phyloP scores from a whole-genome alignment of 495 filamentous ascomycete species.

The Talaromyces nanjingensis region DNA sequence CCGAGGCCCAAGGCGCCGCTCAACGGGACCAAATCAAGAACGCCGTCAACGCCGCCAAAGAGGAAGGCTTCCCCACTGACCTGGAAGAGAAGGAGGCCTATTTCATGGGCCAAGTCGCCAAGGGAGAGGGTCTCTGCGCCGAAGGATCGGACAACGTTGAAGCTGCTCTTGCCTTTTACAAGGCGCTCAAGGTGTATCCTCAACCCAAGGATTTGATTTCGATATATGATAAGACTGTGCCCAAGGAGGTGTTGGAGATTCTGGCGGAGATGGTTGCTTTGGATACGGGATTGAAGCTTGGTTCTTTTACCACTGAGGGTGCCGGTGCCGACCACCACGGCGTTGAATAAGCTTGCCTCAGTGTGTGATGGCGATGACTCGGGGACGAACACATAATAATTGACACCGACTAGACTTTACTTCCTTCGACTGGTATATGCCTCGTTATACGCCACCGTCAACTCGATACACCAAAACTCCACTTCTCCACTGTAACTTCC shows the following conservation, averaged over 20 bases:
- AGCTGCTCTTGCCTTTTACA: conserved; percentile 92
- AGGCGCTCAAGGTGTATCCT: conserved; percentile 96
- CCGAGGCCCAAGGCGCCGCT: conserved; percentile 54
- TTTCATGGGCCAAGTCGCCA: conserved; percentile 91
- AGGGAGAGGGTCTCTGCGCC: conserved; percentile 69
- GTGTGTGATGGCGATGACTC: neutral
- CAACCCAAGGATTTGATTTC: conserved; percentile 84
- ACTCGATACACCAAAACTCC: conserved; percentile 1
- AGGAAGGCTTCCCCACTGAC: conserved; percentile 83
- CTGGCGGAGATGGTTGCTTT: conserved; percentile 97
- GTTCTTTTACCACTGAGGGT: conserved; percentile 37
- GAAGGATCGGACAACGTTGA: conserved; percentile 68
- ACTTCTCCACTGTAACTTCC: conserved; percentile 9
- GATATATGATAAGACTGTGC: conserved; percentile 97
- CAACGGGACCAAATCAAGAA: conserved; percentile 67
- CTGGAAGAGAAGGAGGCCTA: conserved; percentile 86
- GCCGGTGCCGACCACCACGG: conserved; percentile 26
- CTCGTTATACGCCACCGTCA: neutral
- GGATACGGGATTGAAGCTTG: conserved; percentile 65
- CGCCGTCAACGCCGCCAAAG: conserved; percentile 68
- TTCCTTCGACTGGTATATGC: neutral
- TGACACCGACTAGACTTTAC: neutral
- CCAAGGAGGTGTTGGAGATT: conserved; percentile 90
- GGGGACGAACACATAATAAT: neutral
- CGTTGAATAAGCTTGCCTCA: conserved; percentile 27